These are phyloP conservation scores for Leishmania martiniquensis DNA, from an alignment of 208 protist genomes.

Conservation along the genomic window DNA sequence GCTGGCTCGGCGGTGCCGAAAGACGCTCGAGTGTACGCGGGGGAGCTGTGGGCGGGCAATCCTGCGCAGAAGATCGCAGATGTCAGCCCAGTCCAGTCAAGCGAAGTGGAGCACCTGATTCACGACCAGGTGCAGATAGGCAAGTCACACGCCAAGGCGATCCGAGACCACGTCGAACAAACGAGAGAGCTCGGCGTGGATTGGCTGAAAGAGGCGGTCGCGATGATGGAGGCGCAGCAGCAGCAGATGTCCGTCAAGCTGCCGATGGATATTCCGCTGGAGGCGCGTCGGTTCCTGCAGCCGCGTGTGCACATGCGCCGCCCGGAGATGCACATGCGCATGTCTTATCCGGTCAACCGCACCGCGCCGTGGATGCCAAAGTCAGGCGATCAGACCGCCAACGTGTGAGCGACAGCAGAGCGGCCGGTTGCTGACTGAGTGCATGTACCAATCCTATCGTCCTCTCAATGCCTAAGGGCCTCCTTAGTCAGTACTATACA, in stretches of 20 bases:
- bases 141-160: conserved; percentile 64
- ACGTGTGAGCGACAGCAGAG: conserved; percentile 49
- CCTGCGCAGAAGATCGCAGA: conserved; percentile 88
- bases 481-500: not conserved
- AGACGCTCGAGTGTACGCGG: conserved; percentile 79
- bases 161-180: conserved; percentile 72
- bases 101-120: conserved; percentile 71
- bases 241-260: conserved; percentile 78
- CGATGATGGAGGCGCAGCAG: conserved; percentile 84
- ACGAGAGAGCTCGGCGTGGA: conserved; percentile 67
- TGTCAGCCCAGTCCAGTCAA: conserved; percentile 69
- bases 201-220: conserved; percentile 69
- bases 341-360: conserved; percentile 88
- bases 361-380: conserved; percentile 91
- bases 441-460: not conserved
- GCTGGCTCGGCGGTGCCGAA: conserved; percentile 84
- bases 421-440: not conserved
- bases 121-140: conserved; percentile 61
- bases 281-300: conserved; percentile 82
- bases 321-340: conserved; percentile 89
- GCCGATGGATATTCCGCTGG: conserved; percentile 83
- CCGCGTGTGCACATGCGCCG: conserved; percentile 88
- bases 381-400: conserved; percentile 72
- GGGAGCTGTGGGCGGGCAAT: conserved; percentile 92
- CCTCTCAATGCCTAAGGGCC: not conserved